Conservation (phyloP, 2,329 filamentous ascomycete genomes). For the Ciborinia camelliae region DNA sequence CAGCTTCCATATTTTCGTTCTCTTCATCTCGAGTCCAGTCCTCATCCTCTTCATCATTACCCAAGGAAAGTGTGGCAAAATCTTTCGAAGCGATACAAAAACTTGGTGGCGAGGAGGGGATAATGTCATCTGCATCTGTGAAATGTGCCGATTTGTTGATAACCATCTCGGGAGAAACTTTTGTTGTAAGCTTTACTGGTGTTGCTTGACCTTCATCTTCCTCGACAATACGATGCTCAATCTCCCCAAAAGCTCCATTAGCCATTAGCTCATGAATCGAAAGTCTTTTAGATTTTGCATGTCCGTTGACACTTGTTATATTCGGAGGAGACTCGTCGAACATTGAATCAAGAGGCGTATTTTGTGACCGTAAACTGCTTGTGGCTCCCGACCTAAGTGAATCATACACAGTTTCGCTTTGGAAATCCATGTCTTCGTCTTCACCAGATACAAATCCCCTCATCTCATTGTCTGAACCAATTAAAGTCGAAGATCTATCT, state of each 20-base stretch:
- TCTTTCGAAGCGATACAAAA: constrained; percentile 39
- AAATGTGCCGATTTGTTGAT: constrained; percentile 5
- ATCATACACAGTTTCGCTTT: constrained; percentile 74
- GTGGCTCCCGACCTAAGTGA: constrained; percentile 70
- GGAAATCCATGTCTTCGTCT: constrained; percentile 74
- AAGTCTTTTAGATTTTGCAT: constrained; percentile 32
- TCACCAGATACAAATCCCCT: constrained; percentile 65
- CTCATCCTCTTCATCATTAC: constrained; percentile 55
- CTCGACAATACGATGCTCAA: constrained; percentile 56
- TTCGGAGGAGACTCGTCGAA: constrained; percentile 74
- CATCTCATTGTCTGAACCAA: constrained; percentile 66
- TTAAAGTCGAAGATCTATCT: constrained; percentile 56
- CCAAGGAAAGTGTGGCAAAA: constrained; percentile 52
- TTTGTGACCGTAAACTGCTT: constrained; percentile 60
- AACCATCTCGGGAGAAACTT: constrained; percentile 24
- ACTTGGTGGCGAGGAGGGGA: constrained; percentile 36
- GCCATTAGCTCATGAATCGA: constrained; percentile 36
- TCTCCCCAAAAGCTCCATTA: constrained; percentile 51
- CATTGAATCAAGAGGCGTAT: constrained; percentile 73
- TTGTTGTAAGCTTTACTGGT: constrained; percentile 39
- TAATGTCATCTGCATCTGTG: constrained; percentile 23
- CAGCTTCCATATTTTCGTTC: constrained; percentile 52
- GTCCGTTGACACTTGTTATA: constrained; percentile 48
- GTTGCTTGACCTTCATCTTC: constrained; percentile 58
- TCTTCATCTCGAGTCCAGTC: constrained; percentile 56